Evolutionary conservation across 78 protist genomes (phyloP), one percentile per base, ranked within the genome.

Genomic region (Planoprotostelium fungivorum): DNA sequence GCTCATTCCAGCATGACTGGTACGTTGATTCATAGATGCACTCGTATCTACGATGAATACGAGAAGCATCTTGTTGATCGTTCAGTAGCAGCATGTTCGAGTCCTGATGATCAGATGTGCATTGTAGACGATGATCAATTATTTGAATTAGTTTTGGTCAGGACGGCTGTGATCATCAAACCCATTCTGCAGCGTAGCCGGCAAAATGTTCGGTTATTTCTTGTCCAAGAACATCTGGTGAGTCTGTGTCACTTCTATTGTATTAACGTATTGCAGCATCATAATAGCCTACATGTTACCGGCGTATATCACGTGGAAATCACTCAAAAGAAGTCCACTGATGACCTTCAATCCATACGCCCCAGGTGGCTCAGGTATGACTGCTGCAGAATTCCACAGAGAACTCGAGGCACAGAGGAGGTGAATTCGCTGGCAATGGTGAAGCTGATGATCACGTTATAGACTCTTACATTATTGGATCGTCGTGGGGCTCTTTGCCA

Each of bases 21-120:
- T 89, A 37, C 87, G 86, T 89, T 93, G 95, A 35, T 86, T 85
- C 95, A 93, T 93, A 16, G 93, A 90, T 0, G 94, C 95, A 87
- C 92, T 88, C 36, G 95, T 93, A 88, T 93, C 95, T n/a, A 93
- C 89, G 1, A 93, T 92, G 85, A 93, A 90, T 37, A 92, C 91
- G 34, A 93, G 88, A 25, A 89, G 88, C 94, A 89, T 89, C n/a
- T n/a, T n/a, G n/a, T n/a, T n/a, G n/a, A n/a, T n/a, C n/a, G n/a
- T n/a, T n/a, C n/a, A n/a, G n/a, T n/a, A n/a, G n/a, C n/a, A n/a
- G n/a, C n/a, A n/a, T n/a, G n/a, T n/a, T n/a, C n/a, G n/a, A n/a
- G n/a, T n/a, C n/a, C n/a, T n/a, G n/a, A n/a, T n/a, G n/a, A n/a
- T n/a, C n/a, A n/a, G n/a, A n/a, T n/a, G n/a, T n/a, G n/a, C n/a